Evolutionary conservation across 2,329 filamentous ascomycete genomes (phyloP), one percentile per base, ranked within the genome.

Genomic region (Ascochyta koolunga): DNA sequence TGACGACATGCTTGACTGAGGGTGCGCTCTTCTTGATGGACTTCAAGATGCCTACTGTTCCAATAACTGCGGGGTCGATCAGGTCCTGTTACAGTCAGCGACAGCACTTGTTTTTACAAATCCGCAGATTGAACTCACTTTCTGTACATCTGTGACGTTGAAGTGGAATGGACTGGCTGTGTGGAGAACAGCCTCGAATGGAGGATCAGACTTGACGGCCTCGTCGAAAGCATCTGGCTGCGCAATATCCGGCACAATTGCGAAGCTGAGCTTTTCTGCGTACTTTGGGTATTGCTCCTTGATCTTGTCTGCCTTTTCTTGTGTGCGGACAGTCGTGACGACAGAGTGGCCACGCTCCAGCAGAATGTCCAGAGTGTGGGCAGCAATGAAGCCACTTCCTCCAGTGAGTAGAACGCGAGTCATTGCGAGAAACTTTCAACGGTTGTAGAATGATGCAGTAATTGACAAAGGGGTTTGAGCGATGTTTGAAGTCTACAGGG

Each of bases 171-270:
- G 89, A 29, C 69, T 73, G 1, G 75, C 74, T 15, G 75, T 77
- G 50, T 77, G 75, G 16, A 77, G 60, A 42, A 93, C 88, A 39
- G 83, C 86, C 64, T 90, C 87, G 58, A 93, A 89, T 0, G 86
- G 83, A 15, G 84, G 84, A 49, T 83, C 78, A 15, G 83, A 85
- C 59, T 84, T 78, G 41, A 87, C 80, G 15, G 83, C 84, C 71
- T 80, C 66, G 58, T 82, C 79, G 60, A 95, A 96, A 21, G 89
- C 89, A 16, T 83, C 83, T 19, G 86, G 81, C 58, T 85, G 69
- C 0, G 88, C 87, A 60, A 96, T 87, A 61, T 96, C 89, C 42
- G 85, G 81, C 11, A 96, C 89, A 55, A 93, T 83, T 31, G 74
- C 81, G 67, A 87, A 89, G 53, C 82, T 82, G 27, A 89, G 78